These are phyloP conservation scores for Neurospora discreta DNA, from an alignment of 495 filamentous ascomycete genomes.

Conservation along the genomic window DNA sequence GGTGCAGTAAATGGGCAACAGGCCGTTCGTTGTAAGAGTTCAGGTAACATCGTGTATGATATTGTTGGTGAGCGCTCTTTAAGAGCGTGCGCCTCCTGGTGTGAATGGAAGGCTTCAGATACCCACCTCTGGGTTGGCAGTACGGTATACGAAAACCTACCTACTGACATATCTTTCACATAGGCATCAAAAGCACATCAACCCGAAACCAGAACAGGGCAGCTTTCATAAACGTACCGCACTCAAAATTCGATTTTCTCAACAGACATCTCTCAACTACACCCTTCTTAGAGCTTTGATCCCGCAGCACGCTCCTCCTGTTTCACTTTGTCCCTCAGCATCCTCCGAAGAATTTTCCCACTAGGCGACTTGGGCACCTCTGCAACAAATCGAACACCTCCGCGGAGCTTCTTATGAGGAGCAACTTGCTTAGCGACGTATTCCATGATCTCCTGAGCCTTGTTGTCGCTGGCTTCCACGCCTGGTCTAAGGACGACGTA, in stretches of 20 bases:
- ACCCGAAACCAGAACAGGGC: neutral
- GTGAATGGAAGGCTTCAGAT: neutral
- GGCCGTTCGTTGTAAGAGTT: neutral
- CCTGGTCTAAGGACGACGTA: constrained; percentile 61
- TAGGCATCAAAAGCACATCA: neutral
- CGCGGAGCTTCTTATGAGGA: constrained; percentile 65
- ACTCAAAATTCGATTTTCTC: neutral
- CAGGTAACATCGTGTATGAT: neutral
- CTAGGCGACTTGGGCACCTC: constrained; percentile 73
- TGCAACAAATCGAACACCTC: constrained; percentile 74
- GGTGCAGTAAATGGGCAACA: neutral
- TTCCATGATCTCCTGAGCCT: constrained; percentile 47
- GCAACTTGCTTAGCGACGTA: constrained; percentile 52
- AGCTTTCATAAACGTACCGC: neutral
- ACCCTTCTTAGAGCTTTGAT: constrained; percentile 18
- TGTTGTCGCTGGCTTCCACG: constrained; percentile 33
- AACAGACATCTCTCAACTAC: neutral
- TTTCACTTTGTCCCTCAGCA: constrained; percentile 37
- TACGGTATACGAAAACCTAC: neutral
- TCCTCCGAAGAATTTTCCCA: constrained; percentile 78
- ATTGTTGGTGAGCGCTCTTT: neutral
- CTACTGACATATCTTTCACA: neutral
- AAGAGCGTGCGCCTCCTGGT: neutral
- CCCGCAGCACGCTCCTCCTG: constrained; percentile 22
- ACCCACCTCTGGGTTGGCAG: neutral